Evolutionary conservation across 2,329 filamentous ascomycete species (phyloP), one percentile per base, ranked within the genome.

Genomic region (Aquanectria penicillioides): DNA sequence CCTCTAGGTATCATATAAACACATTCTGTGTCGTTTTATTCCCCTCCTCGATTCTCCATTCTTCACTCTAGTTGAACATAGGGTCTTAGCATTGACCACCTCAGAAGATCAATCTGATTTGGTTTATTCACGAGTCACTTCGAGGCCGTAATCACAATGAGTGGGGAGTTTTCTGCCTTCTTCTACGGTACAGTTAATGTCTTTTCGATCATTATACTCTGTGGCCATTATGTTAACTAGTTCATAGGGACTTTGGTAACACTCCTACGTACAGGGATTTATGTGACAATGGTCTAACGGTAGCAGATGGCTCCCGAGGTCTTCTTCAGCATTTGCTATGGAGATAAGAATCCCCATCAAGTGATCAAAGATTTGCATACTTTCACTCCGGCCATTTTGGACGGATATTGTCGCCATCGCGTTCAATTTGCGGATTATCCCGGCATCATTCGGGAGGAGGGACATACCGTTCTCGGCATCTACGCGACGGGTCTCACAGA

Each of bases 251-350:
- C 47, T 31, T 18, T 61, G 46, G 63, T 69, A 48, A 59, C 40
- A 11, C 17, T 10, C 1, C 33, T 73, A 20, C 34, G 28, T 3
- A 40, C 17, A n/a, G 11, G 4, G n/a, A 11, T 12, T 8, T 5
- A 6, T 31, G n/a, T 9, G 3, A 5, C 23, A n/a, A 17, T n/a
- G 59, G 72, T 51, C 73, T 74, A 59, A 70, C 60, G 23, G 7
- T 15, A 29, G 6, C 41, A 80, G 78, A 97, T 97, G 93, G 91
- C 89, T n/a, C 87, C 90, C 0, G 86, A 90, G 70, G 89, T 98
- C 69, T 92, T 98, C 67, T 90, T 91, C 78, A 90, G 90, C 28
- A 93, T 97, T 37, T 92, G 92, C 75, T 92, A 94, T 77, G 86
- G 88, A 65, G 77, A 78, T 8, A 74, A 78, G 13, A 68, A 73